phyloP scores from a whole-genome alignment of 495 filamentous ascomycete species.

The Diplogelasinospora grovesii region DNA sequence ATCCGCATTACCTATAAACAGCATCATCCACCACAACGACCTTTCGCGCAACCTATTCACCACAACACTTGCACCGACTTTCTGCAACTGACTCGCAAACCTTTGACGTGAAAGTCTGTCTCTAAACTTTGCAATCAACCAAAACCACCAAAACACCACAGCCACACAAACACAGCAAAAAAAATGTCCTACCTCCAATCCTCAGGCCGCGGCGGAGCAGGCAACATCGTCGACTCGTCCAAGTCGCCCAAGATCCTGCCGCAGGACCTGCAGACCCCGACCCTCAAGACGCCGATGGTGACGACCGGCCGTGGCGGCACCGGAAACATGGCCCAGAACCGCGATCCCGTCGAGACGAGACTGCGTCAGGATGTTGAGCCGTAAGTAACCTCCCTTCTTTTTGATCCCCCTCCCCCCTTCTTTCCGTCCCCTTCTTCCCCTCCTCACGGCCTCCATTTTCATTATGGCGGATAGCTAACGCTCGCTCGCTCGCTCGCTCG shows the following conservation, averaged over 20 bases:
- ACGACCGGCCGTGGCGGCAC: conserved; percentile 64
- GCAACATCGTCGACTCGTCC: conserved; percentile 65
- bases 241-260: conserved; percentile 41
- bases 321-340: conserved; percentile 68
- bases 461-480: conserved; percentile 8
- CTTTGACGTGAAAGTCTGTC: too few species aligned
- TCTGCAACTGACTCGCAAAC: too few species aligned
- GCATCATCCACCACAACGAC: too few species aligned
- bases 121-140: background rate
- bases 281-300: conserved; percentile 71
- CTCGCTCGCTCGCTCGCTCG: background rate
- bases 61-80: too few species aligned
- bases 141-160: background rate
- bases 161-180: background rate
- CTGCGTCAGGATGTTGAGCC: conserved; percentile 73
- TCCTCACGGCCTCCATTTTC: too few species aligned
- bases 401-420: background rate
- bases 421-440: conserved; percentile 7
- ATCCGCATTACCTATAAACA: too few species aligned
- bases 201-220: conserved; percentile 52
- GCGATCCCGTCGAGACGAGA: conserved; percentile 64
- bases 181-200: conserved; percentile 35
- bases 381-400: too few species aligned
- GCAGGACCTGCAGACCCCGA: conserved; percentile 69
- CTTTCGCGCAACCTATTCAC: too few species aligned